A percentile compares a stretch with the other conserved stretches of the same genome.
Conservation (phyloP, 371 early-diverging fungal genomes). For the Catenaria anguillulae region DNA sequence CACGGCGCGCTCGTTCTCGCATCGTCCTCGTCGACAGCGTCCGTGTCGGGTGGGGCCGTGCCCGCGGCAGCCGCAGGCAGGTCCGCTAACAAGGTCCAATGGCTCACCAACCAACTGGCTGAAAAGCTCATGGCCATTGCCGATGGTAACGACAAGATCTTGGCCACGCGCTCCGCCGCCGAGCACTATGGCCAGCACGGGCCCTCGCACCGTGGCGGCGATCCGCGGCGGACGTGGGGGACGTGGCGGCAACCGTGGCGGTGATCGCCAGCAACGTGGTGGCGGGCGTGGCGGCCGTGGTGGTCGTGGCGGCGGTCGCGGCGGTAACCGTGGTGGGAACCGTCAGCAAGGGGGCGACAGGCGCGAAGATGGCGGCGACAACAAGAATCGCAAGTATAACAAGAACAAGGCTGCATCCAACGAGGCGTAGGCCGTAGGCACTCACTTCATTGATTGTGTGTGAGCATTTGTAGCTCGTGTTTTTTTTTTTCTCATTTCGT, state of each 20-base stretch:
- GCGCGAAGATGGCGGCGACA: not conserved
- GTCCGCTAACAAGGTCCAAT: conserved; percentile 62
- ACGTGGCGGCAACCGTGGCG: not conserved
- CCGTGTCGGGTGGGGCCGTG: no score
- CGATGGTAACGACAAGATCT: conserved; percentile 78
- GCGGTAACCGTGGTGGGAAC: no score
- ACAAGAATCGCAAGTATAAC: no score
- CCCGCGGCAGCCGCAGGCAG: no score
- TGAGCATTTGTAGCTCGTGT: no score
- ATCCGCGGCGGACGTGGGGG: not conserved
- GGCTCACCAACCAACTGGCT: conserved; percentile 63
- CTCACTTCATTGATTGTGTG: no score
- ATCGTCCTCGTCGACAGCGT: no score
- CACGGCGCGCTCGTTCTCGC: conserved; percentile 55
- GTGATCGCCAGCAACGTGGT: not conserved
- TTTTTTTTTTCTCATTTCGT: no score
- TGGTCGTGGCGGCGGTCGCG: not conserved
- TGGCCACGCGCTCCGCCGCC: conserved; percentile 38
- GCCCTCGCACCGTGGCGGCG: not conserved
- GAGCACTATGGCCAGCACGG: not conserved
- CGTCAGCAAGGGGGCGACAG: not conserved
- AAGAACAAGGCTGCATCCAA: no score
- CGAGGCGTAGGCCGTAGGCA: no score
- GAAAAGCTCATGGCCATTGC: conserved; percentile 77
- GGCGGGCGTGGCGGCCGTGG: not conserved